Base-by-base conservation (phyloP, 2,329 filamentous ascomycete genomes). In the Neurospora crassa region DNA sequence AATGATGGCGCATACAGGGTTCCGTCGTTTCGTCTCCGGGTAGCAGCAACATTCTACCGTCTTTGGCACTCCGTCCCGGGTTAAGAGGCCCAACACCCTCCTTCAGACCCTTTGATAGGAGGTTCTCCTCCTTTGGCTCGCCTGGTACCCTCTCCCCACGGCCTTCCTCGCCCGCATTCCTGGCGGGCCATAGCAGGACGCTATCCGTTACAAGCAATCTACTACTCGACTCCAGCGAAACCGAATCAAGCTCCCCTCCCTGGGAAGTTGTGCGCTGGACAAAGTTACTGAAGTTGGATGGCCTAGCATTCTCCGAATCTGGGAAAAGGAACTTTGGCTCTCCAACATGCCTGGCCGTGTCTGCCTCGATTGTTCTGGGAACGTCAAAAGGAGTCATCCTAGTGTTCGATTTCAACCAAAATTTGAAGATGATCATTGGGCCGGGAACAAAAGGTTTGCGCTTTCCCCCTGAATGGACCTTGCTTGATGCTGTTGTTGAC, bases 251-350 rank as follows among this genome's bases (percentile, higher is more conserved):
- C 3, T 90, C 93, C 70, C 89, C 92, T 5, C 96, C 96, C 1
- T 99, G 96, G 96, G 96, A 99, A 78, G 94, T 98, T 70, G 92
- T 99, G 72, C 88, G 94, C 78, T 99, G 96, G 96, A 98, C 93
- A 1, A 96, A 92, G 78, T 83, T 99, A 71, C 92, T 90, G 78
- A 98, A 96, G 80, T 88, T 99, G 73, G 94, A 93, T 34, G 89
- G 89, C 0, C 93, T 98, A 80, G 90, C 92, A 3, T 98, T 98
- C 80, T 97, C 95, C 2, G 96, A 99, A 80, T 88, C 91, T 63
- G 96, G 94, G 43, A 96, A 90, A 82, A 91, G 96, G 73, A 97
- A 92, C 80, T 98, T 97, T 84, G 96, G 96, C 40, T 87, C 90
- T 53, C 94, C 95, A 34, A 97, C 95, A 0, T 97, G 94, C 82